Base-by-base conservation (phyloP, 2,329 filamentous ascomycete genomes). In the Colletotrichum limetticola region DNA sequence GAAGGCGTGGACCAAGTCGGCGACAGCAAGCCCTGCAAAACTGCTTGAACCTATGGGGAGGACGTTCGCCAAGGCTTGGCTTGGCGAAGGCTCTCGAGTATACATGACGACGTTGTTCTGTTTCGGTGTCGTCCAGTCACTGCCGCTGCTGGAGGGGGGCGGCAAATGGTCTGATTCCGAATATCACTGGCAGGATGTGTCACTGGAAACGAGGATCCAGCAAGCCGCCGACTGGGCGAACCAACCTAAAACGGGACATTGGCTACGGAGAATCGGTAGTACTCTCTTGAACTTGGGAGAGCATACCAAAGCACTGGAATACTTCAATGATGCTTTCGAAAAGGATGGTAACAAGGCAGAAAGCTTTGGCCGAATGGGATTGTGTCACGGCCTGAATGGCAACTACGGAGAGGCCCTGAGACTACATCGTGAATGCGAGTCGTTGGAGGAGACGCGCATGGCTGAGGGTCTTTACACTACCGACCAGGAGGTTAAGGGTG, bases 121-220 rank as follows among this genome's bases (percentile, higher is more conserved):
- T 74, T 84, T 85, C 73, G 82, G 84, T 67, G 84, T 85, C 49
- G 83, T 85, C 4, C 83, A 85, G 68, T 82, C 79, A 55, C 78
- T 84, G 35, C 82, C 83, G 5, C 82, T 82, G 3, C 81, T 85
- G 77, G 78, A 84, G 16, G 79, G 80, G 1, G 84, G 82, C 2
- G 77, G 80, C 66, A 82, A 80, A 0, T 85, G 82, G 81, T 79
- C 79, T 0, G 80, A 83, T 52, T 80, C 80, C 5, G 80, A 80
- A 22, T 74, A 74, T 2, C 79, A 83, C 72, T 85, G 83, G 83
- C 76, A 79, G 0, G 81, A 82, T 0, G 79, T 82, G 2, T 74
- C 82, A 1, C 70, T 83, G 30, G 76, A 80, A 30, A 75, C 79
- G 16, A 79, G 84, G 35, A 81, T 85, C 28, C 65, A 74, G 3